Evolutionary conservation across 331 rosid species (phyloP).

Genomic region (Rhamnella rubrinervis): DNA sequence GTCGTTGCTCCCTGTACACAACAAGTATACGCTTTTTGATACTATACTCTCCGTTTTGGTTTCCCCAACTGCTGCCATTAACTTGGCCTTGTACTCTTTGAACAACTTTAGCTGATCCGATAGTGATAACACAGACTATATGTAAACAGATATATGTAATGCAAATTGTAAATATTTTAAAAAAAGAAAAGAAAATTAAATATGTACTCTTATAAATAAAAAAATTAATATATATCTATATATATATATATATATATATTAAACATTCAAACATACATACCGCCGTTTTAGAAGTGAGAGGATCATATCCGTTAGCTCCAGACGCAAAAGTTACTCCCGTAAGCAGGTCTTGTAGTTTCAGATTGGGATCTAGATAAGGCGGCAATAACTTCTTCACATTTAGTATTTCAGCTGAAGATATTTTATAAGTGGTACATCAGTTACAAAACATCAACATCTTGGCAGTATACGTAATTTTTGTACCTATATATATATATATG

Average conservation of each 20-base stretch:
- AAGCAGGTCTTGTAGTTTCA: conserved; percentile 52
- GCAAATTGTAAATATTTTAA: too few species aligned
- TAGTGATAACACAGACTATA: conserved; percentile 56
- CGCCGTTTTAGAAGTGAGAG: conserved; percentile 50
- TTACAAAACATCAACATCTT: too few species aligned
- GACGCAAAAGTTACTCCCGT: conserved; percentile 79
- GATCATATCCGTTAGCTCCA: conserved; percentile 67
- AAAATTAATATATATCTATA: not conserved
- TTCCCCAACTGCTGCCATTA: conserved; percentile 42
- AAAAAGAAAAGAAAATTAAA: too few species aligned
- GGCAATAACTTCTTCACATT: conserved; percentile 60
- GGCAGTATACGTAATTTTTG: too few species aligned
- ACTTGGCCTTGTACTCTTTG: conserved; percentile 43
- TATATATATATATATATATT: not conserved
- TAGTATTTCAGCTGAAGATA: conserved; percentile 47
- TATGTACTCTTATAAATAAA: not conserved
- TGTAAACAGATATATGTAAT: too few species aligned
- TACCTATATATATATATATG: too few species aligned
- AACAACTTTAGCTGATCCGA: conserved; percentile 51
- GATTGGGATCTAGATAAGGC: conserved; percentile 55
- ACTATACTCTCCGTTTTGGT: conserved; percentile 32
- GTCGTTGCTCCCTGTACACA: conserved; percentile 61
- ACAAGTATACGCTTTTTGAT: conserved; percentile 47
- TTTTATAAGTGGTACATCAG: too few species aligned
- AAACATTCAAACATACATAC: conserved; percentile 14